Base-by-base conservation (phyloP, 1,139 yeast species). In the Kodamaea sp. region DNA sequence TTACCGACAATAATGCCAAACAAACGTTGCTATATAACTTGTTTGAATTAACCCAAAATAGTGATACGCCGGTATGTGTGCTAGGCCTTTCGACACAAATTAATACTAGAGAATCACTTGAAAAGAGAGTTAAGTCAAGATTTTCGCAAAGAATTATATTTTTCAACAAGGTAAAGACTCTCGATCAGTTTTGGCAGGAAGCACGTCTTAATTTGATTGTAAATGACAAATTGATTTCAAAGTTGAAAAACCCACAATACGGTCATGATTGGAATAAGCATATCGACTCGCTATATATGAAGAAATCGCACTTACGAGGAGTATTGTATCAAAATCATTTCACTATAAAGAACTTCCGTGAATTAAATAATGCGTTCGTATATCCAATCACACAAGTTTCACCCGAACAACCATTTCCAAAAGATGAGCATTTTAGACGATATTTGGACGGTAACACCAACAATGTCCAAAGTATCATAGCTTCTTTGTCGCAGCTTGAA, bases 121-220 rank as follows among this genome's bases (percentile, higher is more conserved):
- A 94, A 56, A 92, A 90, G 54, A 74, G 99, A 50, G 97, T 94
- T 0, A 76, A 89, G 49, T 84, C 95, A 42, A 69, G 99, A 45
- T 92, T 90, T 59, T 82, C 95, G 27, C 97, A 90, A 55, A 65
- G 95, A 37, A 65, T 85, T 2, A 72, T 87, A 27, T 71, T 77
- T 27, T 67, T 88, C 32, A 74, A 75, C 31, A 81, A 80, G 38
- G 69, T 83, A 1, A 48, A 51, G 2, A 58, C 61, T 5, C 46
- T 77, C 2, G 74, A 70, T 1, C 70, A 67, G 5, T 82, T 78
- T 47, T 68, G 63, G 63, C 34, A 44, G 2, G 56, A 62, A 36
- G 67, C 67, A 12, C 53, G 56, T 31, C 41, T 57, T 10, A 57
- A 58, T 6, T 52, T 71, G 24, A 47, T 46, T 2, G 59, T 65